Percentiles rank a stretch among this genome's conserved stretches.
These are phyloP conservation scores for Dentipellis fragilis DNA, from an alignment of 768 basidiomycete species.

Conservation along the genomic window DNA sequence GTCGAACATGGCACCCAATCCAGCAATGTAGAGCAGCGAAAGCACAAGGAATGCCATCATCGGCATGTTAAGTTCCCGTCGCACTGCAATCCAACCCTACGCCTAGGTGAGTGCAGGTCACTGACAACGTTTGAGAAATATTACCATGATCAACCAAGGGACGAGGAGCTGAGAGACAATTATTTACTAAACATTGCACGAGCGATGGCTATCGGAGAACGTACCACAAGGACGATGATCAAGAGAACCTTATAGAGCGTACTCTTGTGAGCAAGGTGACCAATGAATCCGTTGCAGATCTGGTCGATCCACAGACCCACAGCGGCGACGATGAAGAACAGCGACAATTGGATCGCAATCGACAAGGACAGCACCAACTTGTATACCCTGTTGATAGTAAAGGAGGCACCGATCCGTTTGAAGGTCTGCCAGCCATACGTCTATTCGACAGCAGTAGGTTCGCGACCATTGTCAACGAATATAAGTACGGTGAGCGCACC, in stretches of 20 bases:
- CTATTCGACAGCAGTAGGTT: conserved; percentile 21
- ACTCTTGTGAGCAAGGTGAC: conserved; percentile 34
- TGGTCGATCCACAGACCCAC: conserved; percentile 74
- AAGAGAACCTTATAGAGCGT: conserved; percentile 45
- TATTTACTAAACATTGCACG: not conserved
- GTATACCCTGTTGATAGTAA: conserved; percentile 66
- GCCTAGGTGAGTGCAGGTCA: not conserved
- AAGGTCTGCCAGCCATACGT: conserved; percentile 82
- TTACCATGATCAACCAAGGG: conserved; percentile 59
- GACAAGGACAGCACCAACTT: conserved; percentile 61
- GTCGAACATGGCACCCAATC: conserved; percentile 67
- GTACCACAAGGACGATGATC: conserved; percentile 48
- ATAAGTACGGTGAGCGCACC: conserved; percentile 26
- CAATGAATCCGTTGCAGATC: conserved; percentile 56
- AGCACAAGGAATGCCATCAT: conserved; percentile 57
- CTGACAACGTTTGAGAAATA: conserved; percentile 6
- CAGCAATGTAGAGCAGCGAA: conserved; percentile 50
- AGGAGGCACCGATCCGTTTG: conserved; percentile 73
- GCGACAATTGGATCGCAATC: conserved; percentile 61
- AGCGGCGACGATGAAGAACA: conserved; percentile 68
- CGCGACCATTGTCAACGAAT: not conserved
- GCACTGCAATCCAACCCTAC: conserved; percentile 70
- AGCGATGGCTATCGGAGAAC: conserved; percentile 16
- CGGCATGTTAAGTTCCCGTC: conserved; percentile 47
- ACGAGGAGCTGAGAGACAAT: conserved; percentile 1